A percentile compares a stretch with the other conserved stretches of the same genome.
Conservation (phyloP, 164 flowering plant genomes). For the Cinnamomum micranthum region DNA sequence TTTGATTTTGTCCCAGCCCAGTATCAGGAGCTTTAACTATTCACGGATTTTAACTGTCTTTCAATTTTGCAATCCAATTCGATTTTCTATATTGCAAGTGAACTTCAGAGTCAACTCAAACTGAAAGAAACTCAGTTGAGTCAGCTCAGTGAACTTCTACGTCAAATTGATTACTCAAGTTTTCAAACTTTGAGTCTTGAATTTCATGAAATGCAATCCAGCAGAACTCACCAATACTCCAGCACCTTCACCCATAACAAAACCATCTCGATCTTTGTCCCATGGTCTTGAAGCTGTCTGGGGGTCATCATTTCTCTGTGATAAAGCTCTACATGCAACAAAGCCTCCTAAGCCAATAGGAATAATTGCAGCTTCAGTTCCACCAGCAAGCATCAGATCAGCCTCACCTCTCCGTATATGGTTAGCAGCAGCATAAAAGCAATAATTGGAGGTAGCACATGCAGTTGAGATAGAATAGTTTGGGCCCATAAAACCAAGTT, state of each 20-base stretch:
- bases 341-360: conserved; percentile 92
- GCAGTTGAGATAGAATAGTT: conserved; percentile 94
- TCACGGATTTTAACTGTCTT: too few relatives aligned
- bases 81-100: not conserved
- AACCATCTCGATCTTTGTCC: conserved; percentile 92
- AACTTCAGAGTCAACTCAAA: not conserved
- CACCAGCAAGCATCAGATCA: conserved; percentile 95
- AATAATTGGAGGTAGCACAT: conserved; percentile 93
- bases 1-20: too few relatives aligned
- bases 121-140: not conserved
- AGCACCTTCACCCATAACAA: conserved; percentile 97
- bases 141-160: not conserved
- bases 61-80: too few relatives aligned
- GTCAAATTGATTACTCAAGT: not conserved
- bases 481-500: conserved; percentile 95
- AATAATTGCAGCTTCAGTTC: conserved; percentile 92
- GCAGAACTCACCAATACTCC: conserved; percentile 71
- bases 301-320: conserved; percentile 99
- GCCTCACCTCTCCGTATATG: conserved; percentile 95
- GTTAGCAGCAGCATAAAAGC: conserved; percentile 96
- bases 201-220: not conserved
- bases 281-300: conserved; percentile 97
- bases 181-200: not conserved
- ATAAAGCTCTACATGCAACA: conserved; percentile 94
- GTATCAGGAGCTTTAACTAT: too few relatives aligned